Base-by-base conservation (phyloP, 208 protist genomes). In the Acanthamoeba divionensis region DNA sequence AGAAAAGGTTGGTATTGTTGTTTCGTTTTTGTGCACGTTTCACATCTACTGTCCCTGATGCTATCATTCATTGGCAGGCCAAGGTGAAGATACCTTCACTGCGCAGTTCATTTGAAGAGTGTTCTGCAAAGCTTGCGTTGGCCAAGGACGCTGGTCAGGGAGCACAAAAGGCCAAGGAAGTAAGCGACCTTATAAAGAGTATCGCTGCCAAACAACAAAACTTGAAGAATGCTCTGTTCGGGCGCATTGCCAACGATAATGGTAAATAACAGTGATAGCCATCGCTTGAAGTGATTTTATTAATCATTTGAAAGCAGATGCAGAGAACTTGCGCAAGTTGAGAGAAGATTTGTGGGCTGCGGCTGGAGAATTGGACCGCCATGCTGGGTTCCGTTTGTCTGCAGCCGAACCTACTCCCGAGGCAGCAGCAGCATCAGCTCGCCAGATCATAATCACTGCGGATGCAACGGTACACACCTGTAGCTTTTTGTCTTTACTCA, bases 1-100 rank as follows among this genome's bases (percentile, higher is more conserved):
- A 15, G 69, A 80, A 9, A 80, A 80, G 65, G 65, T 73, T 15
- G 4, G 0, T 21, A 21, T n/a, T n/a, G n/a, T n/a, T n/a, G n/a
- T n/a, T n/a, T n/a, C n/a, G n/a, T n/a, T n/a, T n/a, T n/a, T n/a
- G n/a, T n/a, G n/a, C n/a, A n/a, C n/a, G n/a, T n/a, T n/a, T n/a
- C n/a, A n/a, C n/a, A n/a, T n/a, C n/a, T n/a, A n/a, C n/a, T n/a
- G 7, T 47, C 26, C 36, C 33, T 73, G 31, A 12, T 12, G 1
- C 21, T 6, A 7, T 15, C 36, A 13, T 2, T 48, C 33, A 1
- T 31, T 8, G 8, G n/a, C 15, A 73, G 69, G 69, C 69, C 45
- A 80, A 80, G 69, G 69, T 50, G 47, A 80, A 80, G 69, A 21
- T 80, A 10, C 69, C 69, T 31, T 15, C 69, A 31, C 44, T 80